Evolutionary conservation across 202 grass and related monocot species (phyloP).

Genomic region (Setaria italica): DNA sequence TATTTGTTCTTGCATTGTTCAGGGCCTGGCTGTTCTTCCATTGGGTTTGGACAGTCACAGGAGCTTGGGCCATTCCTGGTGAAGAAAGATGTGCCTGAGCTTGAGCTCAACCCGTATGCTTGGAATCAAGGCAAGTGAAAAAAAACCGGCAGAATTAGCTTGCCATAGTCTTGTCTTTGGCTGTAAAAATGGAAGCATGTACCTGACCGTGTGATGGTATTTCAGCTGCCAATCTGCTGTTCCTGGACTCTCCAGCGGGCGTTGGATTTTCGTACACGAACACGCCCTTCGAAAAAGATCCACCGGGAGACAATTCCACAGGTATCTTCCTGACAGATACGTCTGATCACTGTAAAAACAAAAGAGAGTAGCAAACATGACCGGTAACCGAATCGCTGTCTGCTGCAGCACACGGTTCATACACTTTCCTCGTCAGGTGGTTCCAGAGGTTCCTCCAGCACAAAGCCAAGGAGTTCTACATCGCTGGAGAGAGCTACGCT

Average conservation of each 20-base stretch:
- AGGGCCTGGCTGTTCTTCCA: slow-evolving; percentile 67
- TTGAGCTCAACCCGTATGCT: slow-evolving; percentile 52
- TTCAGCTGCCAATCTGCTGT: slow-evolving; percentile 64
- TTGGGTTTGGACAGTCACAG: slow-evolving; percentile 59
- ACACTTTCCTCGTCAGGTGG: slow-evolving; percentile 59
- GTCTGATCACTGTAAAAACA: not conserved
- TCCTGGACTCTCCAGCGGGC: slow-evolving; percentile 60
- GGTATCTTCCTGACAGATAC: slow-evolving; percentile 11
- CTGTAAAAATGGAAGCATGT: not conserved
- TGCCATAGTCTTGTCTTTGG: not conserved
- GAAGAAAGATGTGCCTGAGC: slow-evolving; percentile 59
- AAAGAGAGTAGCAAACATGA: not conserved
- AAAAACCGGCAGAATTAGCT: not conserved
- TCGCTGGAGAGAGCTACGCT: slow-evolving; percentile 66
- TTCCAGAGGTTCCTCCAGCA: slow-evolving; percentile 68
- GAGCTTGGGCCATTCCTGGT: slow-evolving; percentile 63
- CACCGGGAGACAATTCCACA: slow-evolving; percentile 59
- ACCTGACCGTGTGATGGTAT: not conserved
- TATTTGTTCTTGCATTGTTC: not conserved
- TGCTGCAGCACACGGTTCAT: slow-evolving; percentile 52
- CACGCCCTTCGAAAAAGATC: slow-evolving; percentile 47
- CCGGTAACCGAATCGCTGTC: not conserved
- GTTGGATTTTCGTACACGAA: slow-evolving; percentile 73
- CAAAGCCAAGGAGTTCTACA: slow-evolving; percentile 66
- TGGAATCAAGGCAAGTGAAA: slow-evolving; percentile 58